These are phyloP conservation scores for Petunia hybrid DNA, from an alignment of 305 asterid genomes.

Conservation along the genomic window DNA sequence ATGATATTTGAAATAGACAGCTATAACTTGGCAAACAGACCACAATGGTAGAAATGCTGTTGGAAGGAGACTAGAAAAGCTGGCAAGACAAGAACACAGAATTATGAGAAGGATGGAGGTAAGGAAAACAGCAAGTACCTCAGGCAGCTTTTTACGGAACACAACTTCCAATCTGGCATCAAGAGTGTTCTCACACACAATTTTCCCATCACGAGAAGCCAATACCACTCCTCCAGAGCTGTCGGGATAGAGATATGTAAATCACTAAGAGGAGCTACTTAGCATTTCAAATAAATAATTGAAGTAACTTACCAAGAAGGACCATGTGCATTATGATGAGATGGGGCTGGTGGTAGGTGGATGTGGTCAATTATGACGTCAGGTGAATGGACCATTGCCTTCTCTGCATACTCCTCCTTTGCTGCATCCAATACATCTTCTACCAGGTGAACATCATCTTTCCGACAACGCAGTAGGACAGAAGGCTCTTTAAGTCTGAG, in stretches of 20 bases:
- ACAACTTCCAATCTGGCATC: conserved; percentile 91
- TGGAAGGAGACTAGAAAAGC: neutral
- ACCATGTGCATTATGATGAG: conserved; percentile 61
- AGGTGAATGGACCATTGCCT: conserved; percentile 72
- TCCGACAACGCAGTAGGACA: conserved; percentile 72
- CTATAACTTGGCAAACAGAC: neutral
- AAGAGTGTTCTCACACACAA: conserved; percentile 89
- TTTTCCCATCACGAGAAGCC: conserved; percentile 95
- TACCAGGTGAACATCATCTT: conserved; percentile 61
- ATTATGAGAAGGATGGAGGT: neutral
- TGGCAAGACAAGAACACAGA: neutral
- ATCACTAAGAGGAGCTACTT: conserved; percentile 23
- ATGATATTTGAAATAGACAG: neutral
- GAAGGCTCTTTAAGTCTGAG: conserved; percentile 89
- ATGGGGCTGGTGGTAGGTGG: conserved; percentile 82
- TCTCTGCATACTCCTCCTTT: conserved; percentile 68
- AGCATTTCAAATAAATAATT: neutral
- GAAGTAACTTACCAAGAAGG: conserved; percentile 59
- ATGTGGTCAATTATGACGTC: conserved; percentile 68
- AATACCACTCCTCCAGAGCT: conserved; percentile 74
- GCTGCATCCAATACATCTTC: conserved; percentile 65
- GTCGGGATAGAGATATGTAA: conserved; percentile 19
- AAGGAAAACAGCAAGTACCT: conserved; percentile 54
- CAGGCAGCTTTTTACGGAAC: conserved; percentile 88
- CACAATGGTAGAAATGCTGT: neutral